Base-by-base conservation (phyloP, 2,329 filamentous ascomycete species). In the Arthroderma sp. region DNA sequence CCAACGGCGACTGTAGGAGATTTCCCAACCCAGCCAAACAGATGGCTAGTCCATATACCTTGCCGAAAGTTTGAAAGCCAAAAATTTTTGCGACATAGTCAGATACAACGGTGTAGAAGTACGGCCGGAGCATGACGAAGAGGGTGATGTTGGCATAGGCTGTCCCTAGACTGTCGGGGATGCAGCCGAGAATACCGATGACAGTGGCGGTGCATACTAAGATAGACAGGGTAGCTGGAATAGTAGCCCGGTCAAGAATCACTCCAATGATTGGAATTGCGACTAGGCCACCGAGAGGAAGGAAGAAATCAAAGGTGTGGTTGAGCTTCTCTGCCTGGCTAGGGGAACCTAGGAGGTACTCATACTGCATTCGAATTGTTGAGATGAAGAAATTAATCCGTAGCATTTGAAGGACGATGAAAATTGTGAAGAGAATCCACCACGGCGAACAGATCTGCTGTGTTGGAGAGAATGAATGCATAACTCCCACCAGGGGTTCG, bases 61-160 rank as follows among this genome's bases (percentile, higher is more conserved):
- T 91, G 36, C 87, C 87, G 55, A 94, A 95, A 0, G 86, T 94
- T 45, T 80, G 74, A 65, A 94, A 94, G 9, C 87, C 87, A 59
- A 94, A 94, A 30, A 94, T 86, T 64, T 94, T 94, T 52, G 86
- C 87, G 9, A 78, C 77, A 61, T 93, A 94, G 66, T 94, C 87
- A 28, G 82, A 89, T 47, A 94, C 84, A 5, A 86, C 79, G 0
- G 86, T 93, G 66, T 94, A 94, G 65, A 94, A 95, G 29, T 94
- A 79, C 0, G 88, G 87, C 0, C 87, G 77, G 57, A 91, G 88
- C 22, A 94, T 63, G 7, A 91, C 84, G 56, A 94, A 94, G n/a
- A 94, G 72, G 29, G 72, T 65, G 41, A 94, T 71, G 50, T 87
- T 88, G n/a, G 72, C 66, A 54, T 94, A 94, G 0, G 67, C 68